Base-by-base conservation (phyloP, 495 filamentous ascomycete genomes). In the Durotheca rogersii region DNA sequence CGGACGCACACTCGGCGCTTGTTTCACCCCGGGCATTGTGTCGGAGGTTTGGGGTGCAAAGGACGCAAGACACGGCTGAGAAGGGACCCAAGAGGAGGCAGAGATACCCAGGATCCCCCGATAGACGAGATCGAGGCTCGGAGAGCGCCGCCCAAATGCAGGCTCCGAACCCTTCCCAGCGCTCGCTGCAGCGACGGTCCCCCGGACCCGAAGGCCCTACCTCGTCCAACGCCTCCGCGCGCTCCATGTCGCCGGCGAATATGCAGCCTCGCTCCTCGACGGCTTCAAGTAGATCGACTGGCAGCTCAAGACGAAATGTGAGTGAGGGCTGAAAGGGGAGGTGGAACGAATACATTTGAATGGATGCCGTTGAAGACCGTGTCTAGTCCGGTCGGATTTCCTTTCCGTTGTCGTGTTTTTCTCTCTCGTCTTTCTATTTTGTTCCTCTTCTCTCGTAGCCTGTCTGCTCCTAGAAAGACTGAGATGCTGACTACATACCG, bases 241-340 rank as follows among this genome's bases (percentile, higher is more conserved):
- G 87, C n/a, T 85, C 87, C 1, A 91, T 75, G 25, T 87, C 82
- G 59, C 77, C 81, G 15, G 83, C 82, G 50, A 88, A 84, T 9
- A 89, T 66, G 18, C 85, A 71, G 49, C 72, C 75, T 42, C 70
- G 77, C 7, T 70, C 67, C 5, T 76, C 75, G 3, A 67, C 68
- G 7, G 68, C 68, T 11, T 72, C 73, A 21, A 58, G 35, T 44
- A 56, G 65, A 58, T 63, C 64, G n/a, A 55, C 16, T 36, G 70
- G 68, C 40, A 66, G 68, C 51, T 66, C 69, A 33, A 70, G 73
- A 47, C 71, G 76, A 41, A 80, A 77, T 70, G 77, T 80, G 59
- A 77, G 77, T 78, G 17, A n/a, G 25, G 25, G 11, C 18, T 16
- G 2, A 36, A 5, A 25, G 35, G 6, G 1, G 19, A 25, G 36